A percentile compares a stretch with the other conserved stretches of the same genome.
Conservation (phyloP, 2,329 filamentous ascomycete genomes). For the Trichothecium sympodiale region DNA sequence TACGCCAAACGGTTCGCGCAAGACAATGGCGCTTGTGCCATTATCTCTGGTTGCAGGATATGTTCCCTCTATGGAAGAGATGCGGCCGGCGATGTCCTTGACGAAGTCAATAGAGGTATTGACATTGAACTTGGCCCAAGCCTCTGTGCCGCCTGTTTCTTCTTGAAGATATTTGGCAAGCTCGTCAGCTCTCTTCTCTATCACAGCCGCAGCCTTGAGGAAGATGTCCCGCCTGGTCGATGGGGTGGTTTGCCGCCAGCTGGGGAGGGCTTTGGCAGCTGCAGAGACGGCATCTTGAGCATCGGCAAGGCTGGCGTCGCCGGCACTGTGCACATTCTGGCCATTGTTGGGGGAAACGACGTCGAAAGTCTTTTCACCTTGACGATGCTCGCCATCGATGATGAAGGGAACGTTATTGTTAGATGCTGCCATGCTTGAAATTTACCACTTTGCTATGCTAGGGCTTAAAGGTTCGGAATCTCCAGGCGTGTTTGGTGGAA, state of each 20-base stretch:
- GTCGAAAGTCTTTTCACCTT: constrained; percentile 36
- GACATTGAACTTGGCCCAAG: constrained; percentile 31
- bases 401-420: constrained; percentile 22
- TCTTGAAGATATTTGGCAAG: constrained; percentile 44
- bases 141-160: constrained; percentile 30
- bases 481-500: no score
- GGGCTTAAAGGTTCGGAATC: no score
- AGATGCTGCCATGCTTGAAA: neutral
- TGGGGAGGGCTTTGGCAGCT: constrained; percentile 56
- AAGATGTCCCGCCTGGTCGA: constrained; percentile 57
- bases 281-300: constrained; percentile 40
- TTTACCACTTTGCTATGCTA: no score
- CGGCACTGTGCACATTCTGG: constrained; percentile 41
- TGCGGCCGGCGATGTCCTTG: constrained; percentile 30
- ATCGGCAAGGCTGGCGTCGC: constrained; percentile 43
- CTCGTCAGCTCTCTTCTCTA: constrained; percentile 49
- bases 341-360: constrained; percentile 45
- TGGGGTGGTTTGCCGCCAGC: constrained; percentile 56
- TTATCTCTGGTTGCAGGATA: constrained; percentile 20
- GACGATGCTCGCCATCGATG: constrained; percentile 32
- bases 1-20: constrained; percentile 70
- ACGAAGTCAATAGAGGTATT: constrained; percentile 23
- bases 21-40: constrained; percentile 43
- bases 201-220: constrained; percentile 54
- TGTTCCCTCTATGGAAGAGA: constrained; percentile 24